Base-by-base conservation (phyloP, 768 basidiomycete genomes). In the Termitomyces sp. region DNA sequence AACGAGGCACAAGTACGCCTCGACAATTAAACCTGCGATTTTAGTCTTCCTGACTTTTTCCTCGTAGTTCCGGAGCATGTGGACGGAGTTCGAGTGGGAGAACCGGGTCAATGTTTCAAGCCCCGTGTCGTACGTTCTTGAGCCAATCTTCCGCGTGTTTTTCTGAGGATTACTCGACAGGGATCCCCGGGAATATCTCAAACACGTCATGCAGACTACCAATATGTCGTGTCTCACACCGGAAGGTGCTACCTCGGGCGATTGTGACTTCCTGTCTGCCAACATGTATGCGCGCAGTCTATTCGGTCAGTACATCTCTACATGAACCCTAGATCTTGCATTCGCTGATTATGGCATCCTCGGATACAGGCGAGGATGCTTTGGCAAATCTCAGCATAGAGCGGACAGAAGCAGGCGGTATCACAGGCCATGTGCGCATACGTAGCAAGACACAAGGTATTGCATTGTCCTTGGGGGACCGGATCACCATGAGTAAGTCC, bases 1-100 rank as follows among this genome's bases (percentile, higher is more conserved):
- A 96, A 87, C 42, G 96, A 99, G 71, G 87, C 91, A 22, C 92
- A 94, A 83, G 92, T 91, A 66, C 22, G 75, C 5, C 5, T 29
- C 4, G 5, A n/a, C 24, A n/a, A 29, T 26, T n/a, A n/a, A 39
- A 2, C 37, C n/a, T 13, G 18, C n/a, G 6, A 36, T 26, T n/a
- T 29, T 18, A 27, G 37, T 51, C 24, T 51, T 36, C 20, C 31
- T 52, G 9, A 52, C 26, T 41, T 48, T n/a, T 20, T 18, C n/a
- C 26, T 29, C 47, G 50, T 61, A 95, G 90, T 96, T 96, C 85
- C 85, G 96, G 32, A 92, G 85, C 71, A 96, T 96, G 94, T 97
- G 96, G 96, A 99, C 95, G 27, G 97, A 98, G 72, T 99, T 99
- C 66, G 96, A 99, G 71, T 99, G 96, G 96, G 96, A 99, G 80